Evolutionary conservation across 2,329 filamentous ascomycete genomes (phyloP).

Genomic region (Alternaria atra): DNA sequence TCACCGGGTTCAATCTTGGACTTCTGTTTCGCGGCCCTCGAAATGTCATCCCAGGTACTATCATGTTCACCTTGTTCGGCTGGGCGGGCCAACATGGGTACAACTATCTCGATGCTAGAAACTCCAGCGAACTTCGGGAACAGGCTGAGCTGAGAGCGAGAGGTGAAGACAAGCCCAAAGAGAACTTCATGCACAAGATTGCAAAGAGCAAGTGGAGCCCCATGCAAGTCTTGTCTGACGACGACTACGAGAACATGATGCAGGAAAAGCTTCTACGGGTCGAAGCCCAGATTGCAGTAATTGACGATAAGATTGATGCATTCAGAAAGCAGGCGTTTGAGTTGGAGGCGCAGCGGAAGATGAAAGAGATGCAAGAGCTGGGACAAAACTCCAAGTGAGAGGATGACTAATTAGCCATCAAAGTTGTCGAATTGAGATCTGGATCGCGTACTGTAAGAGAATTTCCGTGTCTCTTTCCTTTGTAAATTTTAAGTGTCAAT

Average conservation of each 20-base stretch:
- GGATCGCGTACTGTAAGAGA: not conserved
- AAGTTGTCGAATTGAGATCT: not conserved
- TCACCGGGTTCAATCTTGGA: constrained; percentile 67
- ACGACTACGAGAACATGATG: constrained; percentile 76
- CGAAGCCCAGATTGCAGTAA: constrained; percentile 78
- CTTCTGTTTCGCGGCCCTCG: constrained; percentile 59
- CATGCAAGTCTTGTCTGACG: constrained; percentile 73
- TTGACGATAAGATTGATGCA: constrained; percentile 76
- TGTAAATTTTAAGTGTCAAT: not conserved
- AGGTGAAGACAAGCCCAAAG: constrained; percentile 43
- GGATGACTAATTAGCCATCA: not conserved
- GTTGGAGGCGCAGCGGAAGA: constrained; percentile 22
- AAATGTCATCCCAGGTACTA: constrained; percentile 62
- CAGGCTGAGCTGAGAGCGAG: constrained; percentile 42
- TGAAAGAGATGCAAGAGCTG: constrained; percentile 15
- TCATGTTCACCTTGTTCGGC: constrained; percentile 68
- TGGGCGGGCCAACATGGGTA: constrained; percentile 65
- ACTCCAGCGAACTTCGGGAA: constrained; percentile 47
- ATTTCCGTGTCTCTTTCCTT: not conserved
- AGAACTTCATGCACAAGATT: constrained; percentile 59
- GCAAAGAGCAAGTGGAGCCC: constrained; percentile 75
- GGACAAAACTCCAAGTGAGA: not conserved
- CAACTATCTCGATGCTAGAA: constrained; percentile 61
- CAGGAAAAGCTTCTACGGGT: constrained; percentile 74
- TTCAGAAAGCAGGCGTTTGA: constrained; percentile 48